Evolutionary conservation across 495 filamentous ascomycete species (phyloP).

Genomic region (Tuber brumale): DNA sequence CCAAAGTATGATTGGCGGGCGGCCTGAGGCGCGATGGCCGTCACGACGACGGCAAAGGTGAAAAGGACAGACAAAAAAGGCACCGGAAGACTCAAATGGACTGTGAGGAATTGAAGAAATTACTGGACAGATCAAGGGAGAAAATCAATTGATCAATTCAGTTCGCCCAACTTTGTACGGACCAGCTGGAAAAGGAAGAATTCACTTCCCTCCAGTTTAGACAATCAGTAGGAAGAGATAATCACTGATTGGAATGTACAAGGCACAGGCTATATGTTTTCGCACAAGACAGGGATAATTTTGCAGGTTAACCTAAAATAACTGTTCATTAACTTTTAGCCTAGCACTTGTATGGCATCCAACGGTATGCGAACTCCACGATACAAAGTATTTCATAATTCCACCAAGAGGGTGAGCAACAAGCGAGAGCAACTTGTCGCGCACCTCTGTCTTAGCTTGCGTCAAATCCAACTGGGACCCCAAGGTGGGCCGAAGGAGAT

Average conservation of each 20-base stretch:
- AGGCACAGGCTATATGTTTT: too few relatives aligned
- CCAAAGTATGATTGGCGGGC: background rate
- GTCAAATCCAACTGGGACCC: background rate
- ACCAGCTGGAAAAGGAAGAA: background rate
- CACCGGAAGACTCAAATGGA: background rate
- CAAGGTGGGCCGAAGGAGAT: background rate
- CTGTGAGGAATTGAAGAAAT: background rate
- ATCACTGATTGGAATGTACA: background rate
- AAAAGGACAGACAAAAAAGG: background rate
- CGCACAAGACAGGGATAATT: too few relatives aligned
- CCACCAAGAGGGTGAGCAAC: background rate
- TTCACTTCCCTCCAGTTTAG: background rate
- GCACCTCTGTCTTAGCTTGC: background rate
- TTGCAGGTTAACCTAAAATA: too few relatives aligned
- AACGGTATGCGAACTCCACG: background rate
- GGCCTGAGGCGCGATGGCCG: background rate
- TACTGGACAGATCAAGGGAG: background rate
- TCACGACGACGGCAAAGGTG: background rate
- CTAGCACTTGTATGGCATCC: too few relatives aligned
- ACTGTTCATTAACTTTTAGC: too few relatives aligned
- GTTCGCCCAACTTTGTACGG: background rate
- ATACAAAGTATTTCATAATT: background rate
- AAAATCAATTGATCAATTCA: background rate
- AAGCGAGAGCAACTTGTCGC: background rate
- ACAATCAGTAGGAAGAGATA: background rate